These are phyloP conservation scores for Clohesyomyces aquaticus DNA, from an alignment of 495 filamentous ascomycete genomes.

Conservation along the genomic window DNA sequence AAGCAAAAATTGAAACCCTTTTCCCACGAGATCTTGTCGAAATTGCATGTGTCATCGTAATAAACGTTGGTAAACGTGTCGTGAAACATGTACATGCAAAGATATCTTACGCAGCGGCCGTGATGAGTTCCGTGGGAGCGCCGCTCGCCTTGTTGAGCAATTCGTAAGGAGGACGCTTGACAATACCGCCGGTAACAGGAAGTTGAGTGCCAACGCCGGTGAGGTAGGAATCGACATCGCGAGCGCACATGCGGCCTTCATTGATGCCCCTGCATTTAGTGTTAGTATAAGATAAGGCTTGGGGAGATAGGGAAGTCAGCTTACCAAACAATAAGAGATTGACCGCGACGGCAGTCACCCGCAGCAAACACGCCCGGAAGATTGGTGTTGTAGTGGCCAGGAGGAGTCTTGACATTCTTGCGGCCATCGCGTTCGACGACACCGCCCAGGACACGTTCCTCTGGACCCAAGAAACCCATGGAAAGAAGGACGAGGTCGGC, in stretches of 20 bases:
- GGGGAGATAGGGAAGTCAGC: constrained; percentile 41
- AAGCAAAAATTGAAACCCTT: constrained; percentile 5
- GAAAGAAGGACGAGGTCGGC: constrained; percentile 95
- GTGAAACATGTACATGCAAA: constrained; percentile 13
- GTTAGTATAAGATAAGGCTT: neutral
- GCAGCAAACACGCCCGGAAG: constrained; percentile 90
- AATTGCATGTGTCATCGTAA: constrained; percentile 2
- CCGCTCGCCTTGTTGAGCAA: constrained; percentile 43
- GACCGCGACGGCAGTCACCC: constrained; percentile 94
- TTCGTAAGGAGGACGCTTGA: constrained; percentile 78
- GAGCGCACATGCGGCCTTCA: constrained; percentile 90
- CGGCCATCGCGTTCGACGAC: constrained; percentile 89
- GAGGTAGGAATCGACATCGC: constrained; percentile 91
- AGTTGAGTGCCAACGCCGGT: constrained; percentile 74
- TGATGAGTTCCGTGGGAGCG: constrained; percentile 42
- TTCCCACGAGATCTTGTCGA: constrained; percentile 5
- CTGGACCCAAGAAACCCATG: constrained; percentile 98
- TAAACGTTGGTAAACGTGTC: constrained; percentile 12
- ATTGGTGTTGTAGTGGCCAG: constrained; percentile 88
- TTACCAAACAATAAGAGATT: constrained; percentile 98
- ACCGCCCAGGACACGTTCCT: constrained; percentile 84
- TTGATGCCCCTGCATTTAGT: constrained; percentile 83
- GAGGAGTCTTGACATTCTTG: constrained; percentile 97
- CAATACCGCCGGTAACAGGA: constrained; percentile 92
- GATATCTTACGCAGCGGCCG: constrained; percentile 42